Base-by-base conservation (phyloP, 192 early-diverging fungal species). In the Chytriomyces hyalinus region DNA sequence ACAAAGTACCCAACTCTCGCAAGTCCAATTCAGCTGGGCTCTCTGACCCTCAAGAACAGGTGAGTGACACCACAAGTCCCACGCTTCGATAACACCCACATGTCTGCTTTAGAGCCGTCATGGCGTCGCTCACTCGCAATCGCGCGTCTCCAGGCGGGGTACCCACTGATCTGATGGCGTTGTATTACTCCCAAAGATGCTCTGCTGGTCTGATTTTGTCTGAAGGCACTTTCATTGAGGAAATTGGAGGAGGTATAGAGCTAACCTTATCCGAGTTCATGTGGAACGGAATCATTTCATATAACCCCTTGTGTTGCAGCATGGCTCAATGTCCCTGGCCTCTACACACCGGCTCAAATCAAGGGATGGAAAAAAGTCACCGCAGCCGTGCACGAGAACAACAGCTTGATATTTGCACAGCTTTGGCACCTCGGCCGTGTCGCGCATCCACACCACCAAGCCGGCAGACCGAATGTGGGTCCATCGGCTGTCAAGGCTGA, bases 391-490 rank as follows among this genome's bases (percentile, higher is more conserved):
- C 82, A 88, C 48, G 71, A 48, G 1, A 60, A 75, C 46, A 81
- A 81, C 13, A 67, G 81, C 36, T 8, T 83, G n/a, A 84, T 88
- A 49, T 88, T 82, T 59, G 46, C 47, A 2, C 87, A 88, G 68
- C 61, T 88, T 3, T 88, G 86, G 87, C 84, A 86, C 62, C 36
- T 82, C 44, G 80, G 80, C 11, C 80, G 78, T 47, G 78, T 79
- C 65, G 68, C 69, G 7, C 78, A 79, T 48, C 78, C 78, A 6
- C 28, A 26, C 15, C 62, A 65, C 11, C 71, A 79, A 44, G 72
- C 61, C 4, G 70, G 70, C 7, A 20, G 49, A 22, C 70, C 70
- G 10, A 65, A 45, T 36, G 71, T 79, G 13, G 72, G 28, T 3
- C 78, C 78, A 10, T 66, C 61, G 17, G 78, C 71, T 62, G 51